A percentile compares a stretch with the other conserved stretches of the same genome.
phyloP scores from a whole-genome alignment of 768 basidiomycete genomes.

The Amanita molliuscula region DNA sequence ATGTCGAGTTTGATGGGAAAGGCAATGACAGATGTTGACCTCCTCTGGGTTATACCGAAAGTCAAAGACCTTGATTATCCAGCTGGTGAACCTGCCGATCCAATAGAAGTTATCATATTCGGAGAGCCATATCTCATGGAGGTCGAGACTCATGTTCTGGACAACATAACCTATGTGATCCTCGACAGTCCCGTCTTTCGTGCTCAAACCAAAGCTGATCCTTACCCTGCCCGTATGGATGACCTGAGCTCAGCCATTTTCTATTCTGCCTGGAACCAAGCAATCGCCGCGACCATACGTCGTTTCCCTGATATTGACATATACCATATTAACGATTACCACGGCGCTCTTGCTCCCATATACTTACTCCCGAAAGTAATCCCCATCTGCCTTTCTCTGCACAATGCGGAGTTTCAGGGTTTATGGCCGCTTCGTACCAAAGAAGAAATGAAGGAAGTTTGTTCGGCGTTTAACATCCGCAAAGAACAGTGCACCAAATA shows the following conservation, averaged over 20 bases:
- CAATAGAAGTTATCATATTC: constrained; percentile 94
- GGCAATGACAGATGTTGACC: constrained; percentile 94
- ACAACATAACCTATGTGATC: constrained; percentile 93
- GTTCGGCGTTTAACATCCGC: constrained; percentile 95
- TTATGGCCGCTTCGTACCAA: constrained; percentile 94
- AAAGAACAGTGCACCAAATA: constrained; percentile 96
- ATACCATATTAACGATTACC: constrained; percentile 94
- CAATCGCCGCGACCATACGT: constrained; percentile 86
- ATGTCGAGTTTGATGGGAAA: constrained; percentile 98
- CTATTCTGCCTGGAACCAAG: constrained; percentile 98
- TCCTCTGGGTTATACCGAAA: constrained; percentile 91
- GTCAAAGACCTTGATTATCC: constrained; percentile 94
- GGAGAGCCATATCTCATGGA: constrained; percentile 93
- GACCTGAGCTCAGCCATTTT: constrained; percentile 94
- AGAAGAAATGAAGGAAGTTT: constrained; percentile 98
- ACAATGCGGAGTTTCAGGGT: constrained; percentile 97
- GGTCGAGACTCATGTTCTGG: constrained; percentile 85
- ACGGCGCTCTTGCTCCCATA: constrained; percentile 84
- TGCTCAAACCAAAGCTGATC: constrained; percentile 91
- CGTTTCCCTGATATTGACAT: constrained; percentile 83
- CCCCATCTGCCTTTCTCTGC: constrained; percentile 83
- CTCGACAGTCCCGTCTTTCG: constrained; percentile 95
- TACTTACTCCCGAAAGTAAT: constrained; percentile 89
- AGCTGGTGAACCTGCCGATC: constrained; percentile 82
- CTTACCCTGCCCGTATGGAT: constrained; percentile 96